These are phyloP conservation scores for Myxozyma vanderwaltii DNA, from an alignment of 805 yeast species.

Conservation along the genomic window DNA sequence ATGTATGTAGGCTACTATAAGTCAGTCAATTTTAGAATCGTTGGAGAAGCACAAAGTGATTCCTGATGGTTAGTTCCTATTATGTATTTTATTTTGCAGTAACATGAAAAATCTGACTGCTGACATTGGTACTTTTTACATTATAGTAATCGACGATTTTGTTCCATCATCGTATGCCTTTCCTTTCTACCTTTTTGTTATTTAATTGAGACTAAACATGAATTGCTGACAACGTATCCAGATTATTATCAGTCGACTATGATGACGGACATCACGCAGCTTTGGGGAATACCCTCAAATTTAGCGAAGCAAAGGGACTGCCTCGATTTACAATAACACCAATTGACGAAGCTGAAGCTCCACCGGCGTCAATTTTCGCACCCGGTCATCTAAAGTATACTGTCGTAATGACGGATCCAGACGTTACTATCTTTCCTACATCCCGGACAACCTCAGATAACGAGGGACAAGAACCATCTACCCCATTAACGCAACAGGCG, in stretches of 20 bases:
- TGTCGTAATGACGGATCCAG: conserved; percentile 22
- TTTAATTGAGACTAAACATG: background rate
- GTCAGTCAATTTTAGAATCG: conserved; percentile 42
- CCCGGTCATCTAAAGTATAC: conserved; percentile 9
- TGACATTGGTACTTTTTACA: background rate
- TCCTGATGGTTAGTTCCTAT: conserved; percentile 45
- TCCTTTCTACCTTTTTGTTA: background rate
- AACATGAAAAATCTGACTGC: background rate
- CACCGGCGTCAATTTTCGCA: background rate
- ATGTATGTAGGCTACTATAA: conserved; percentile 24
- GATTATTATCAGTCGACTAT: conserved; percentile 26
- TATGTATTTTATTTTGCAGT: background rate
- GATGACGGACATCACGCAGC: conserved; percentile 27
- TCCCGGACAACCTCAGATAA: background rate
- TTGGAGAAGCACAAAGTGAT: conserved; percentile 48
- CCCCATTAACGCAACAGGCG: no score
- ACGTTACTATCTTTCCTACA: background rate
- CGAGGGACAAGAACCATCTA: background rate
- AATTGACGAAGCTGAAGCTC: conserved; percentile 20
- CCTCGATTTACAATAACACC: conserved; percentile 25
- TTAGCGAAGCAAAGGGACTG: background rate
- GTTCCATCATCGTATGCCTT: conserved; percentile 21
- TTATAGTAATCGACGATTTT: conserved; percentile 34
- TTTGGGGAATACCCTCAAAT: conserved; percentile 22
- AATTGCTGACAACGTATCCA: background rate